phyloP scores from a whole-genome alignment of 2,329 filamentous ascomycete genomes.

The Periglandula ipomoeae region DNA sequence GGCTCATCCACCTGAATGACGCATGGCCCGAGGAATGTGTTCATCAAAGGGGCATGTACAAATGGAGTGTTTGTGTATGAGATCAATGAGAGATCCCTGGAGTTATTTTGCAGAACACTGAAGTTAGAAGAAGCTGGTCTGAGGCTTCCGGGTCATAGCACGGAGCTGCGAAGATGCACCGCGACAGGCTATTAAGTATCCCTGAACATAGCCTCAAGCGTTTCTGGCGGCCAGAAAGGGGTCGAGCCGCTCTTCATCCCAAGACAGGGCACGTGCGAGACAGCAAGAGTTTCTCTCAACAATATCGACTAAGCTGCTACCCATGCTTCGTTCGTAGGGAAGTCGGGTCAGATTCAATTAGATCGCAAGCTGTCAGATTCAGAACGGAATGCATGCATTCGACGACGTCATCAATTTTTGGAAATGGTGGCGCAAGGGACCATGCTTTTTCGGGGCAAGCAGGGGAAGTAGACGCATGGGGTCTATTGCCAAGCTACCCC shows the following conservation, averaged over 20 bases:
- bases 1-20: too few species aligned
- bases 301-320: not conserved
- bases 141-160: too few species aligned
- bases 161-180: too few species aligned
- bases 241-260: not conserved
- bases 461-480: not conserved
- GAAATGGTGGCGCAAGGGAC: not conserved
- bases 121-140: too few species aligned
- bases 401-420: constrained; percentile 5
- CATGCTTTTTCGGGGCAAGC: not conserved
- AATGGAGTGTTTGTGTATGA: too few species aligned
- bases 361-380: not conserved
- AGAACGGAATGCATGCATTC: not conserved
- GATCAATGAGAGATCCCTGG: too few species aligned
- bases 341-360: not conserved
- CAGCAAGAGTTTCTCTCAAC: not conserved
- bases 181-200: too few species aligned
- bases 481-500: not conserved
- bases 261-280: not conserved
- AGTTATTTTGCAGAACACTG: too few species aligned
- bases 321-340: not conserved
- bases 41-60: too few species aligned
- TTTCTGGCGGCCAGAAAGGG: too few species aligned
- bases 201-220: too few species aligned
- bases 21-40: too few species aligned